These are phyloP conservation scores for Olyra latifolia DNA, from an alignment of 176 grass and related monocot species.

Conservation along the genomic window DNA sequence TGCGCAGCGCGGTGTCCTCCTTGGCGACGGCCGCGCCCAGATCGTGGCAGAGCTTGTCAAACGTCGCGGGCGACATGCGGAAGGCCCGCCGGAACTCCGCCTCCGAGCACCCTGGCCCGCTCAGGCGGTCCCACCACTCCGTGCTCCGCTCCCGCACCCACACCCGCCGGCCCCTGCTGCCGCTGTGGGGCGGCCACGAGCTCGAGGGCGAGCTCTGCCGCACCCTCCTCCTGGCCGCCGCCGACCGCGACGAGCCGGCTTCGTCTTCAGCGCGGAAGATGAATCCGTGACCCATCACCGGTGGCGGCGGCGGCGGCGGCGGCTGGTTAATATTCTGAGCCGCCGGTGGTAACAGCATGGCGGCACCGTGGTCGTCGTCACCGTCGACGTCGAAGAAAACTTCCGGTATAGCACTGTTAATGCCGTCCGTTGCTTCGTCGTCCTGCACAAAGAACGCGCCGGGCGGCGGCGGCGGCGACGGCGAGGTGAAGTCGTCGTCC, in stretches of 20 bases:
- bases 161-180: slow-evolving; percentile 38
- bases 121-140: slow-evolving; percentile 77
- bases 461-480: not conserved
- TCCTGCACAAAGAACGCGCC: not conserved
- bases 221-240: slow-evolving; percentile 3
- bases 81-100: slow-evolving; percentile 68
- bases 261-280: not conserved
- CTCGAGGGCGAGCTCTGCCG: not conserved
- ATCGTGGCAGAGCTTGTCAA: slow-evolving; percentile 61
- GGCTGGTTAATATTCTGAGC: not conserved
- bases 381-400: not conserved
- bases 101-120: slow-evolving; percentile 49
- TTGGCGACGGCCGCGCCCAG: slow-evolving; percentile 55
- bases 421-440: not conserved
- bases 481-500: slow-evolving; percentile 9
- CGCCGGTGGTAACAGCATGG: not conserved
- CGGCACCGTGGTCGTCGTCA: not conserved
- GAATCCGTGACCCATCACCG: not conserved
- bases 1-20: slow-evolving; percentile 72
- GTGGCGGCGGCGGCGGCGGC: not conserved
- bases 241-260: not conserved
- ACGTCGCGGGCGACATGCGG: slow-evolving; percentile 72
- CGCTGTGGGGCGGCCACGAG: slow-evolving; percentile 21
- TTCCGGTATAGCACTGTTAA: not conserved
- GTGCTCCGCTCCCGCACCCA: slow-evolving; percentile 62